Evolutionary conservation across 495 filamentous ascomycete genomes (phyloP), one percentile per base, ranked within the genome.

Genomic region (Aspergillus egyptiacus): DNA sequence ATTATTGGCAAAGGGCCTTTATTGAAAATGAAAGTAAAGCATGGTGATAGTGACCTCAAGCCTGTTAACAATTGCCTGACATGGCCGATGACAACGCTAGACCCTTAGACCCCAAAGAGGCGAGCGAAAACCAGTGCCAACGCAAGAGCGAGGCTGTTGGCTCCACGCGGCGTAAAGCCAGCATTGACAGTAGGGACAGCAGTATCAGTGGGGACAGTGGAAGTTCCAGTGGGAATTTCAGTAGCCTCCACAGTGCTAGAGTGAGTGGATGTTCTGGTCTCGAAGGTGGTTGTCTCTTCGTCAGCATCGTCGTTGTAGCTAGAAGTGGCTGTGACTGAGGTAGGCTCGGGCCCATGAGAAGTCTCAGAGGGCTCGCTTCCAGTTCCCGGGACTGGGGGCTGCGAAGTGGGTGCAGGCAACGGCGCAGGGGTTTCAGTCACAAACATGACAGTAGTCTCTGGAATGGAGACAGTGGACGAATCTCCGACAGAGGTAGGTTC

Each of bases 341-440:
- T 31, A 32, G 48, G 25, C 17, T 37, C 48, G 14, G 38, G n/a
- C n/a, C n/a, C n/a, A n/a, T n/a, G n/a, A n/a, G n/a, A n/a, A n/a
- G n/a, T n/a, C n/a, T n/a, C 48, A 27, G 28, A 28, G 1, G 40
- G 40, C 13, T 17, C 7, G 34, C 43, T 39, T 2, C 36, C 30
- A 20, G 51, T 41, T 20, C 24, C 50, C 6, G 44, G 27, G 37
- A 18, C 22, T 18, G 47, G 34, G 13, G 42, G 41, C 35, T 42
- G 27, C 28, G 28, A 31, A 25, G 48, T 37, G 17, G 48, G 39
- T 1, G 18, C 25, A 30, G 48, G 14, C 11, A 13, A 9, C n/a
- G 37, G 28, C 34, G 24, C 47, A 4, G 42, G 50, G 31, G 53
- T 55, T 8, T 33, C 41, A 17, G 53, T 55, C 23, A 34, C 22